Base-by-base conservation (phyloP, 192 early-diverging fungal species). In the Coemansia sp. region DNA sequence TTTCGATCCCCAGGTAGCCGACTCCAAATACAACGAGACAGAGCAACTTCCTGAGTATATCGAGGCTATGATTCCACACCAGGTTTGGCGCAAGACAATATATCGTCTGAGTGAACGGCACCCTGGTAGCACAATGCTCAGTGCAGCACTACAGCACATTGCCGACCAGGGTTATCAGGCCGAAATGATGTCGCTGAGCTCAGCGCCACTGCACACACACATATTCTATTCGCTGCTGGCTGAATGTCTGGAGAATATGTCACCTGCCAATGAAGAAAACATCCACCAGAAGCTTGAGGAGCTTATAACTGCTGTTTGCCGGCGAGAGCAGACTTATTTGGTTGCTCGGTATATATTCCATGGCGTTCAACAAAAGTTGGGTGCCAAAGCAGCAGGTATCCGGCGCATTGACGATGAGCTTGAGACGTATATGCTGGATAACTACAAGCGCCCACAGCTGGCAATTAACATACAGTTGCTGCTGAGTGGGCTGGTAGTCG, bases 91-190 rank as follows among this genome's bases (percentile, higher is more conserved):
- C 70, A 80, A 74, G 23, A 74, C 82, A 13, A 85, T 90, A 18
- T 92, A 92, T 57, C 83, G 84, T 18, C 68, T 92, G 3, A 84
- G 86, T 43, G 88, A 88, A 37, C 71, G 74, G 26, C 65, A 92
- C 55, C 84, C 87, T 13, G 75, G 75, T n/a, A 85, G 88, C 57
- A 57, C 62, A 6, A 85, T 92, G 64, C 56, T 92, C 4, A 86
- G 85, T 47, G 82, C 82, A 48, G 83, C 85, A 11, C 85, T 89
- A 49, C 88, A 86, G 85, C 68, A 59, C 57, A 87, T 90, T 58
- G 81, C 88, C 13, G 85, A 89, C 62, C 64, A 80, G 23, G 89
- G 88, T 20, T 81, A 87, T 61, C 78, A 85, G 68, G 69, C 81
- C 7, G 90, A 92, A 64, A 85, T 90, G 64, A 81, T 87, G 39